Base-by-base conservation (phyloP, 306 rosid species). In the Purshia tridentata region DNA sequence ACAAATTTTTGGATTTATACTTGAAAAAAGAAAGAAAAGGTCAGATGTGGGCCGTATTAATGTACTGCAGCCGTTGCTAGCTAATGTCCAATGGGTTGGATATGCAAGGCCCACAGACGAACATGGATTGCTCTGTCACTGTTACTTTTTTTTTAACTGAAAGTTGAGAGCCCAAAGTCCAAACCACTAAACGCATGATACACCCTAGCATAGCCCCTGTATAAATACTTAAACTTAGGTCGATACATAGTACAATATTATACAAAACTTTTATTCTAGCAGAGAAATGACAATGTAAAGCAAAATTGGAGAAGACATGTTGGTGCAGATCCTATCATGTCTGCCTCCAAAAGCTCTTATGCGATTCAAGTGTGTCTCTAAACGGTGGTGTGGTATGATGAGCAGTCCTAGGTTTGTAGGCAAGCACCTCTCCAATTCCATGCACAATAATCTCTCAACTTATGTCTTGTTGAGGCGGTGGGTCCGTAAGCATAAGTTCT, bases 261-360 rank as follows among this genome's bases (percentile, higher is more conserved):
- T n/a, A n/a, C n/a, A n/a, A n/a, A n/a, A n/a, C n/a, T n/a, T n/a
- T n/a, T n/a, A n/a, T n/a, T n/a, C n/a, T n/a, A n/a, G 35, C 35
- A 23, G 35, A n/a, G 57, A 52, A 52, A 16, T n/a, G 69, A 6
- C 69, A 45, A 10, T 5, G 16, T 65, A 4, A 6, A 1, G 29
- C 40, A 45, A 66, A 4, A 29, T 47, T n/a, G 4, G 10, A 18
- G 42, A 66, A 19, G 70, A 46, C 8, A 35, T 47, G 9, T 18
- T 7, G 22, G 11, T 45, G 54, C 10, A 0, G 9, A 47, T 46
- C 0, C n/a, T 66, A 5, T 23, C 5, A 23, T 14, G 10, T 6
- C 29, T 65, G 54, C 42, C 70, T 2, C 10, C 70, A 0, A 35
- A 66, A 35, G 20, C 70, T 66, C 51, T 66, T 15, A 51, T 66